Base-by-base conservation (phyloP, 1,284 basidiomycete species). In the Naganishia sp. region DNA sequence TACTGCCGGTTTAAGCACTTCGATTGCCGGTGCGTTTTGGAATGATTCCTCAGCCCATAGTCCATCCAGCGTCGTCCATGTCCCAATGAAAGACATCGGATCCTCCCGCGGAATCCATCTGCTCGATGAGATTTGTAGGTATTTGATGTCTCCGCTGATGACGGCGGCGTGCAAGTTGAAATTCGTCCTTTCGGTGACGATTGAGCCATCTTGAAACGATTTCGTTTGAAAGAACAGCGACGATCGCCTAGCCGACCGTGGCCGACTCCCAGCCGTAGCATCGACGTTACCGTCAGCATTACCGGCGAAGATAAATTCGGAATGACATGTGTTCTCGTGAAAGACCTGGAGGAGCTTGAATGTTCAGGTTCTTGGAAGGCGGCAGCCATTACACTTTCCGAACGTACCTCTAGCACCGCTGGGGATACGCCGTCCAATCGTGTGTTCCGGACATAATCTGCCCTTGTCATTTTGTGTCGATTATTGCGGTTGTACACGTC, bases 401-500 rank as follows among this genome's bases (percentile, higher is more conserved):
- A 15, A 3, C 49, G 77, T 72, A 94, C 93, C 75, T 95, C 93
- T 65, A 99, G 83, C 39, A 96, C 86, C 72, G 94, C 88, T 3
- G 87, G 84, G 18, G 87, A 83, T 21, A 96, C 86, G 13, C 93
- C 93, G n/a, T 92, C 90, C 69, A 95, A 84, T 60, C 86, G 83
- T 0, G 94, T 94, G 74, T 97, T 97, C 80, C 87, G 90, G 70
- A 96, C 83, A 75, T 97, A 97, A 74, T 95, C 94, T 1, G 86
- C 83, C 77, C 94, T 96, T 42, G 89, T 88, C 96, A 99, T 99
- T 82, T 98, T 98, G 70, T 88, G 88, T 80, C 92, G 97, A 80
- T 97, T 98, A 71, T 92, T 93, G 79, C 89, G 92, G 81, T 99
- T 99, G 83, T 98, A 99, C 1, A 90, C 90, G 76, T 99, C 95